These are phyloP conservation scores for Colletotrichum viniferum DNA, from an alignment of 2,329 filamentous ascomycete species.

Conservation along the genomic window DNA sequence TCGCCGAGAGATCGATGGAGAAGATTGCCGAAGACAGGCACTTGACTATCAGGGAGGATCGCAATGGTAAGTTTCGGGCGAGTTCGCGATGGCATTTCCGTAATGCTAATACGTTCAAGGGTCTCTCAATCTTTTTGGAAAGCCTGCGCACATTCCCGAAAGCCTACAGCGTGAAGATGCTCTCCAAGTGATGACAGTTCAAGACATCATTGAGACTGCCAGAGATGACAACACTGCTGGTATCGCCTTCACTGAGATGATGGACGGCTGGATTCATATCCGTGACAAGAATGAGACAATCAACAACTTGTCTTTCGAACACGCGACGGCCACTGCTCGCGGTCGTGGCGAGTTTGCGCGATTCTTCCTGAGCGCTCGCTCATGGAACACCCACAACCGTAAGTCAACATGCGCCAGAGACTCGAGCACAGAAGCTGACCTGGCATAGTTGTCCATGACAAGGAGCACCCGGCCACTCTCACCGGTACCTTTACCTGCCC, in stretches of 20 bases:
- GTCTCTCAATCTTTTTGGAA: conserved; percentile 59
- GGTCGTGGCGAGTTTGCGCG: conserved; percentile 58
- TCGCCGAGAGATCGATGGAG: conserved; percentile 68
- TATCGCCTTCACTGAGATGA: conserved; percentile 67
- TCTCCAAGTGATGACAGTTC: conserved; percentile 34
- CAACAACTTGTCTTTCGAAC: conserved; percentile 53
- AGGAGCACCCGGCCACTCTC: conserved; percentile 55
- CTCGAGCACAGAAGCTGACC: conserved; percentile 16
- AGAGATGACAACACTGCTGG: conserved; percentile 49
- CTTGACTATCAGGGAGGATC: not conserved
- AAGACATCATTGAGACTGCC: conserved; percentile 44
- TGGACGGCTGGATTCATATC: conserved; percentile 64
- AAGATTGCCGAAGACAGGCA: conserved; percentile 41
- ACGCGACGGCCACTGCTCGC: conserved; percentile 55
- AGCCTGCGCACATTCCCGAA: conserved; percentile 40
- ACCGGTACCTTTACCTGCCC: conserved; percentile 65
- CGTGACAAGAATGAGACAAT: conserved; percentile 43
- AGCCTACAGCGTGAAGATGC: conserved; percentile 32
- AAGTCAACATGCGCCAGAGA: not conserved
- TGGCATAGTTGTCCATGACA: conserved; percentile 45
- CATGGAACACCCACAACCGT: conserved; percentile 50
- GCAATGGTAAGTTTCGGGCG: not conserved
- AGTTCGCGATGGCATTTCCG: fast-evolving
- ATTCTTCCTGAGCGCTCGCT: conserved; percentile 63
- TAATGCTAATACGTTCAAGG: conserved; percentile 19